Percentiles rank a stretch among this genome's conserved stretches.
These are phyloP conservation scores for Umbelopsis sp. DNA, from an alignment of 192 early-diverging fungal genomes.

Conservation along the genomic window DNA sequence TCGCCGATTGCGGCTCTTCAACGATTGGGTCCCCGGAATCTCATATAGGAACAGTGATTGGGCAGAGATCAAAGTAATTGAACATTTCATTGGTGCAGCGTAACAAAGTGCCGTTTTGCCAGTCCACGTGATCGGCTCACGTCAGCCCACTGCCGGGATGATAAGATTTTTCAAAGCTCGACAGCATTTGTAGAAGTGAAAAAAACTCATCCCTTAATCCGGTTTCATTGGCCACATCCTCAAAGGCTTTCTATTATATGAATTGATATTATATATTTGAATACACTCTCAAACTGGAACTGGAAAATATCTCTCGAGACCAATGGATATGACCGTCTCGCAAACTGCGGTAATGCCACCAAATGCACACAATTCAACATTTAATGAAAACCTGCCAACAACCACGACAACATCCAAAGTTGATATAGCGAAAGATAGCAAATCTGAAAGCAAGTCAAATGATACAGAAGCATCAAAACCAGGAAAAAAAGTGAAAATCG, in stretches of 20 bases:
- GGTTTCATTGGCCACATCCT: not conserved
- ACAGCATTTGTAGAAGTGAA: not conserved
- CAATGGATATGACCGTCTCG: slow-evolving; percentile 17
- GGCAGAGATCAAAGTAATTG: no score
- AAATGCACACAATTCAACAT: not conserved
- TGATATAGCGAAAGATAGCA: not conserved
- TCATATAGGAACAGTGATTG: no score
- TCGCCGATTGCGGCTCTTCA: no score
- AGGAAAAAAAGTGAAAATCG: not conserved
- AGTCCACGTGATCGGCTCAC: not conserved
- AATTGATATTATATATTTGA: not conserved
- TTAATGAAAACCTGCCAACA: slow-evolving; percentile 1
- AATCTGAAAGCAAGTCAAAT: not conserved
- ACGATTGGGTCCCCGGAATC: no score
- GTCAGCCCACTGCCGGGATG: not conserved
- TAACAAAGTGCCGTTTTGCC: not conserved
- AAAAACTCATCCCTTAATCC: not conserved
- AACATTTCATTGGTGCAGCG: no score
- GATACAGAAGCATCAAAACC: not conserved
- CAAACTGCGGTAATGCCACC: slow-evolving; percentile 16
- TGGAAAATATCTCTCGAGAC: not conserved
- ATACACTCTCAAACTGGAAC: not conserved
- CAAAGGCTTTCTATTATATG: not conserved
- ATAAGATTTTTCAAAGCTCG: not conserved
- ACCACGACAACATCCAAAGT: not conserved